These are phyloP conservation scores for Pseudozyma pruni DNA, from an alignment of 1,284 basidiomycete species.

Conservation along the genomic window DNA sequence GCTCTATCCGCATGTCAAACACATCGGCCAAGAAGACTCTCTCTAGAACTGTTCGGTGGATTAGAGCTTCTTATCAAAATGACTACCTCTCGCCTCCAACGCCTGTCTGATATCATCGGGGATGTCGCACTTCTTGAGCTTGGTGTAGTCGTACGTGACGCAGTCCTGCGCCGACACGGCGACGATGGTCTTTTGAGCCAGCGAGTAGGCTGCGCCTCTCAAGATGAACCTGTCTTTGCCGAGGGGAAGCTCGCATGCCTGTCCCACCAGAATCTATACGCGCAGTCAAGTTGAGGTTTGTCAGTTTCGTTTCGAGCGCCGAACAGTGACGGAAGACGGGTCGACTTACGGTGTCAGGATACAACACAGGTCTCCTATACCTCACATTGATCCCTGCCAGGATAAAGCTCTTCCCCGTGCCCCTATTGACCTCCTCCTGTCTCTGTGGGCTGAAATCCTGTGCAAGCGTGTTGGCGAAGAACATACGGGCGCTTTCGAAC, in stretches of 20 bases:
- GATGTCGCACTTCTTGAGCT: constrained; percentile 52
- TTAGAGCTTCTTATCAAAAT: constrained; percentile 38
- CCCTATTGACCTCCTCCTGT: constrained; percentile 40
- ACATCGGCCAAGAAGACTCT: constrained; percentile 12
- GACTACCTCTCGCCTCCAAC: constrained; percentile 18
- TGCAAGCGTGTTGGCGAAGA: constrained; percentile 27
- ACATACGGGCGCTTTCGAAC: constrained; percentile 59
- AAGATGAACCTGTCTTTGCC: constrained; percentile 48
- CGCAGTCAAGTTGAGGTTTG: too few relatives aligned
- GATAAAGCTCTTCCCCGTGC: constrained; percentile 55
- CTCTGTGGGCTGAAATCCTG: constrained; percentile 13
- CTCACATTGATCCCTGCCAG: constrained; percentile 56
- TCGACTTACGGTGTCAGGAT: constrained; percentile 48
- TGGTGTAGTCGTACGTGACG: constrained; percentile 57
- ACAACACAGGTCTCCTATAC: constrained; percentile 56
- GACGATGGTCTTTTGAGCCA: constrained; percentile 49
- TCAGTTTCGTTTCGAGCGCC: too few relatives aligned
- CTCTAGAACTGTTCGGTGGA: neutral
- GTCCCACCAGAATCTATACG: constrained; percentile 50
- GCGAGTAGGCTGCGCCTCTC: constrained; percentile 40
- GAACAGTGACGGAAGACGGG: neutral
- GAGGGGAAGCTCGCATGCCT: constrained; percentile 47
- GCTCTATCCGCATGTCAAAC: constrained; percentile 29
- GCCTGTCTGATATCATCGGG: constrained; percentile 39
- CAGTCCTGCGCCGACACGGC: constrained; percentile 50